These are phyloP conservation scores for Lactifluus echinatus DNA, from an alignment of 768 basidiomycete genomes.

Conservation along the genomic window DNA sequence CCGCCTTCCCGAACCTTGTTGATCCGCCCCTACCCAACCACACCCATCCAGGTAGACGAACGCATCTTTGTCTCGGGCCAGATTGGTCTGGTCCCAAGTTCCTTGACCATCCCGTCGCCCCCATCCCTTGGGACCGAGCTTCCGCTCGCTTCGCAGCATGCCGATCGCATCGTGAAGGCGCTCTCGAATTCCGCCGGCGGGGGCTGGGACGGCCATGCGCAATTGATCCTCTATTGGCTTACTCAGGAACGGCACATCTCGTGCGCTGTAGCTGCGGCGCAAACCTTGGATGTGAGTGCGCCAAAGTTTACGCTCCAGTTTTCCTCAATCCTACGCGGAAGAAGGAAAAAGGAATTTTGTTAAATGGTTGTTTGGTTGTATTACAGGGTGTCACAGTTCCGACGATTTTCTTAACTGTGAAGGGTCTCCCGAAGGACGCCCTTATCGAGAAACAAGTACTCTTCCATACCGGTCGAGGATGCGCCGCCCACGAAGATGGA, in stretches of 20 bases:
- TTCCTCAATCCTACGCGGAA: neutral
- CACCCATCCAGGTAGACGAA: slow-evolving; percentile 49
- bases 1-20: neutral
- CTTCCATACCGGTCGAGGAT: slow-evolving; percentile 55
- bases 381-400: slow-evolving; percentile 26
- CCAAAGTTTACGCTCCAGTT: neutral
- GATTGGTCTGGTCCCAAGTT: slow-evolving; percentile 80
- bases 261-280: slow-evolving; percentile 35
- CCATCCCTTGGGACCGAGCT: slow-evolving; percentile 52
- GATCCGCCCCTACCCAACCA: neutral
- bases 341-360: neutral
- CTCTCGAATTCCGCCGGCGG: slow-evolving; percentile 46
- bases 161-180: slow-evolving; percentile 53
- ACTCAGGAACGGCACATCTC: slow-evolving; percentile 31
- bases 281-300: slow-evolving; percentile 10
- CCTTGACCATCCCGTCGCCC: slow-evolving; percentile 56
- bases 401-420: slow-evolving; percentile 53
- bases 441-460: slow-evolving; percentile 70
- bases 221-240: slow-evolving; percentile 72
- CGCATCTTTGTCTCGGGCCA: slow-evolving; percentile 90
- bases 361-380: neutral
- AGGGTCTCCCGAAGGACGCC: slow-evolving; percentile 63
- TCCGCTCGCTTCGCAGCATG: slow-evolving; percentile 76
- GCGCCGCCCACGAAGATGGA: slow-evolving; percentile 40
- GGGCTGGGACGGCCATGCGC: slow-evolving; percentile 54